Evolutionary conservation across 148 eudicot genomes (phyloP).

Genomic region (Cornus kousa): DNA sequence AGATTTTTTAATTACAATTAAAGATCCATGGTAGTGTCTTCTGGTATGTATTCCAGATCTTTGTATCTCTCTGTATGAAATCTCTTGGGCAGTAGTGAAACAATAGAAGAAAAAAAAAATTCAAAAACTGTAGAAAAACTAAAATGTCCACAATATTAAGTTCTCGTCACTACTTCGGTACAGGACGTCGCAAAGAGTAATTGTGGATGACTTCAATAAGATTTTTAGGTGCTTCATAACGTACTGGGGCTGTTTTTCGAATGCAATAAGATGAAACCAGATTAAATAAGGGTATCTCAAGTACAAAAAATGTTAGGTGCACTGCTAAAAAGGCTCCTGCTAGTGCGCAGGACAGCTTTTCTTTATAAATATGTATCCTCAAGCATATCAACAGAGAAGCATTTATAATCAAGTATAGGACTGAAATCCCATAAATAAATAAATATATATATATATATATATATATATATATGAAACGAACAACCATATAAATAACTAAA

Average conservation of each 20-base stretch:
- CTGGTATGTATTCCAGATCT: not conserved
- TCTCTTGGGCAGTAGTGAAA: not conserved
- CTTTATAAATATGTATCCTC: not conserved
- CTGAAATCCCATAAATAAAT: not conserved
- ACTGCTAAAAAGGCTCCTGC: not conserved
- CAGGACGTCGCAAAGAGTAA: too few relatives aligned
- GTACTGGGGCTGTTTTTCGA: too few relatives aligned
- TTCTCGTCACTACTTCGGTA: too few relatives aligned
- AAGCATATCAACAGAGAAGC: not conserved
- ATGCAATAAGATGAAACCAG: too few relatives aligned
- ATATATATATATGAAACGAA: not conserved
- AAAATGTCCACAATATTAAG: not conserved
- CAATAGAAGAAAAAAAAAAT: too few relatives aligned
- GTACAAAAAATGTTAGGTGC: not conserved
- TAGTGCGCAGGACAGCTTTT: not conserved
- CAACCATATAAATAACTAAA: not conserved
- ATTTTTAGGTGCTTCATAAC: too few relatives aligned
- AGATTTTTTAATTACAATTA: too few relatives aligned
- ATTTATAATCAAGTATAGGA: not conserved
- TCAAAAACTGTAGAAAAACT: not conserved
- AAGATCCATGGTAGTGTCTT: not conserved
- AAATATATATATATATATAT: not conserved
- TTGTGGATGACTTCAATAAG: too few relatives aligned
- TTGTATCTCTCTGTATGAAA: not conserved
- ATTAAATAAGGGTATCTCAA: too few relatives aligned